Base-by-base conservation (phyloP, 139 green algal species). In the Zygnema circumcarinatum region DNA sequence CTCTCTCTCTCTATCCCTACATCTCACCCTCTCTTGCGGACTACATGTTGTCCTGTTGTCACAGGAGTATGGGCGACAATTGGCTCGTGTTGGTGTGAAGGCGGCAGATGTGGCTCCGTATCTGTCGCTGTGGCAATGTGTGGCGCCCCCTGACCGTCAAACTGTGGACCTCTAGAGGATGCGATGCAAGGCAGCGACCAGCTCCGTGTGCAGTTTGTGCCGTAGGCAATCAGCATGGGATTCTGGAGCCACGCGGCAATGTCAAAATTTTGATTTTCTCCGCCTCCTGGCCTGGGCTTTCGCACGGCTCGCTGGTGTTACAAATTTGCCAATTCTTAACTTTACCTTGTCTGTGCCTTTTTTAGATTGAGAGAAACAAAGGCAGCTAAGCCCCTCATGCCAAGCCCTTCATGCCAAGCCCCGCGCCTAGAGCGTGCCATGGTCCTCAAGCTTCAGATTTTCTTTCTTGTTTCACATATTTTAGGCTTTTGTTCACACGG, bases 61-160 rank as follows among this genome's bases (percentile, higher is more conserved):
- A 67, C 84, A 94, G 87, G 95, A 96, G 89, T 94, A 94, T 47
- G 93, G 92, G 1, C 32, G 67, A 39, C 94, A 95, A 88, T 81
- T 95, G 25, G 41, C 20, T 1, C 67, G 41, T 41, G 87, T 94
- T 82, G 89, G 90, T 36, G 25, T 93, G 56, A 67, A 83, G 31
- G 47, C 76, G 11, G 25, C 29, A 11, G 38, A 32, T 2, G 21
- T 80, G 1, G 33, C 82, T 0, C 29, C 54, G 38, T 92, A 86
- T 52, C 20, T 21, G 0, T 72, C 38, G 33, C 38, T 91, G 67
- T 88, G 80, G 87, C 11, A 85, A 33, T 81, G 72, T 36, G 80
- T 85, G 1, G 87, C 78, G 22, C 76, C 76, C 0, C 36, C 76
- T 41, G 86, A 78, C n/a, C 79, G 20, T 20, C 41, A 35, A 35